These are phyloP conservation scores for Chaetothyriales sp. DNA, from an alignment of 2,329 filamentous ascomycete species.

Conservation along the genomic window DNA sequence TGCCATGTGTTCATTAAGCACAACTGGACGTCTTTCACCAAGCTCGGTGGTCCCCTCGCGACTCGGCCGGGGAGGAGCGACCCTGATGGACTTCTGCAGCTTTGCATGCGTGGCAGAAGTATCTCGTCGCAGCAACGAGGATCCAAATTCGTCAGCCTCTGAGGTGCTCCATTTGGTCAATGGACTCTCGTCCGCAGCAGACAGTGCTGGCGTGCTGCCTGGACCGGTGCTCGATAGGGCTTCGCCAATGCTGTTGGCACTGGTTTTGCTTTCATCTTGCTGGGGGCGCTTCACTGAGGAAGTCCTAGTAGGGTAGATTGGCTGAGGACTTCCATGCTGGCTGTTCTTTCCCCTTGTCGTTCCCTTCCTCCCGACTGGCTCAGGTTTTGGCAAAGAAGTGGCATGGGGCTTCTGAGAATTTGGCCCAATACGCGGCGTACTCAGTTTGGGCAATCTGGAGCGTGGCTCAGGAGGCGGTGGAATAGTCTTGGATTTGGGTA, in stretches of 20 bases:
- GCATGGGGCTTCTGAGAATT: background rate
- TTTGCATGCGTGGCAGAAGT: constrained; percentile 5
- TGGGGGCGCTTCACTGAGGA: constrained; percentile 13
- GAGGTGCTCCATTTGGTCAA: constrained; percentile 10
- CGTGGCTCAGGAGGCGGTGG: constrained; percentile 8
- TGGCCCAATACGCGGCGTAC: background rate
- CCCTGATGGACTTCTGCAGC: constrained; percentile 8
- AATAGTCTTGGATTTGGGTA: constrained; percentile 10
- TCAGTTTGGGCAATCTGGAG: constrained; percentile 11
- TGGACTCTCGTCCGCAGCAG: constrained; percentile 5
- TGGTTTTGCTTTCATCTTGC: background rate
- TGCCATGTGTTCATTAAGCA: constrained; percentile 48
- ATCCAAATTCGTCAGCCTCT: constrained; percentile 13
- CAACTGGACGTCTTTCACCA: constrained; percentile 30
- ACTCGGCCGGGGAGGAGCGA: constrained; percentile 46
- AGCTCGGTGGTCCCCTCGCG: constrained; percentile 52
- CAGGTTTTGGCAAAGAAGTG: background rate
- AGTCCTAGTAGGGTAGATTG: constrained; percentile 18
- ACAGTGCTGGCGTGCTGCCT: background rate
- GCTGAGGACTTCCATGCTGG: constrained; percentile 5
- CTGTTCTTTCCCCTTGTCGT: background rate
- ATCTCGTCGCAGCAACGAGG: constrained; percentile 13
- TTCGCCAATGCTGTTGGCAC: background rate
- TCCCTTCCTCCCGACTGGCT: constrained; percentile 2
- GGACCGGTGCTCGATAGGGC: background rate